These are phyloP conservation scores for Venturia aucupariae DNA, from an alignment of 2,329 filamentous ascomycete species.

Conservation along the genomic window DNA sequence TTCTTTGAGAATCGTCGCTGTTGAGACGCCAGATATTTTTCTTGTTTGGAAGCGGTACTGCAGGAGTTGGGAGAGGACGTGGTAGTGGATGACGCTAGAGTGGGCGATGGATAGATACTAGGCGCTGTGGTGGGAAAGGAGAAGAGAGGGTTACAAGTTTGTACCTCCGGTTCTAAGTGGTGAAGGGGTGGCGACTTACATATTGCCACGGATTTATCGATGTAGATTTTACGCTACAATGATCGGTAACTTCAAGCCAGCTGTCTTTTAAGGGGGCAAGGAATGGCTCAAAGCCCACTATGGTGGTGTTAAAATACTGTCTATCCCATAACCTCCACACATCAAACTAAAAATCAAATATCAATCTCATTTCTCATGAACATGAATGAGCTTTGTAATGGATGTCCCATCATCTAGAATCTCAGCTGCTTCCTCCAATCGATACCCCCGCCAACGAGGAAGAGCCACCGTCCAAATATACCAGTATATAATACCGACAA, in stretches of 20 bases:
- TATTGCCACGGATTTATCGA: too few relatives aligned
- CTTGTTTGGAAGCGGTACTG: conserved; percentile 11
- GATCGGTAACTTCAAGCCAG: too few relatives aligned
- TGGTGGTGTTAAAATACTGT: too few relatives aligned
- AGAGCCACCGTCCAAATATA: conserved; percentile 54
- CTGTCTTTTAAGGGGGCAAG: too few relatives aligned
- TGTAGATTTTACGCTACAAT: too few relatives aligned
- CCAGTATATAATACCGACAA: conserved; percentile 57
- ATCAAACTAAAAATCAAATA: too few relatives aligned
- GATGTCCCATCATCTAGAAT: conserved; percentile 57
- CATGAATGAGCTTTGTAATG: conserved; percentile 47
- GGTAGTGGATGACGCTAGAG: neutral
- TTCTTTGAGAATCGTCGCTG: conserved; percentile 41
- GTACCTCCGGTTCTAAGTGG: conserved; percentile 2
- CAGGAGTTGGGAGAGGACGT: conserved; percentile 8
- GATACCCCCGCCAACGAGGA: conserved; percentile 51
- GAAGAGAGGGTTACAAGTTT: too few relatives aligned
- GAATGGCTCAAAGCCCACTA: too few relatives aligned
- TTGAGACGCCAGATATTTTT: conserved; percentile 39
- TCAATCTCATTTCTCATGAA: neutral
- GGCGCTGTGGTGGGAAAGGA: neutral
- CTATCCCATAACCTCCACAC: too few relatives aligned
- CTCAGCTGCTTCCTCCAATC: conserved; percentile 51
- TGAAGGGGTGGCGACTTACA: too few relatives aligned
- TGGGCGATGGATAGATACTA: neutral